Evolutionary conservation across 2,329 filamentous ascomycete species (phyloP).

Genomic region (Diaporthe amygdali): DNA sequence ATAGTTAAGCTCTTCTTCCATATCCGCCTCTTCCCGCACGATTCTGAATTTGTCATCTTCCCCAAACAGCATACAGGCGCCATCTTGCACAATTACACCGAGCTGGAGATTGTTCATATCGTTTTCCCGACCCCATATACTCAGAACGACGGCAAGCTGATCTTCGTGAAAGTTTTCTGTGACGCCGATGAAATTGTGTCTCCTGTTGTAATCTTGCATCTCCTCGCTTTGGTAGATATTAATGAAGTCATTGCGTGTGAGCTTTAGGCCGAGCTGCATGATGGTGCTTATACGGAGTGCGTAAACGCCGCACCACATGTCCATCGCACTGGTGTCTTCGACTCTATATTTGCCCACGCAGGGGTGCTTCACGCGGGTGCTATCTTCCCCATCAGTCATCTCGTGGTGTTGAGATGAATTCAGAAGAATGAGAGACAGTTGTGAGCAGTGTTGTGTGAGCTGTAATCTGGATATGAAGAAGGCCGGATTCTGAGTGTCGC

Average conservation of each 20-base stretch:
- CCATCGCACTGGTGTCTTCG: background rate
- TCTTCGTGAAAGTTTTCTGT: background rate
- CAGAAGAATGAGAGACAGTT: too few species aligned
- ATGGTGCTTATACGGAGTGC: background rate
- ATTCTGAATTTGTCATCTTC: background rate
- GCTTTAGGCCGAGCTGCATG: background rate
- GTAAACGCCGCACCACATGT: background rate
- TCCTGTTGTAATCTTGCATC: background rate
- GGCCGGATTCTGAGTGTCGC: too few species aligned
- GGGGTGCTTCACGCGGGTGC: too few species aligned
- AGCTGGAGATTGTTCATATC: background rate
- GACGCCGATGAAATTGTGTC: rapidly evolving
- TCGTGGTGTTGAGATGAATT: too few species aligned
- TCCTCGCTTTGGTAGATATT: background rate
- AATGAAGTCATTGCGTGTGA: background rate
- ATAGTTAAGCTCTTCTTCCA: background rate
- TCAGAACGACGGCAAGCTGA: background rate
- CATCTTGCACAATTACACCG: background rate
- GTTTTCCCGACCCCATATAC: background rate
- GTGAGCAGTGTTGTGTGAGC: too few species aligned
- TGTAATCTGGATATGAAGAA: too few species aligned
- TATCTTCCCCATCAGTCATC: too few species aligned
- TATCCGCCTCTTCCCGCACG: background rate
- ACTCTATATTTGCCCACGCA: background rate
- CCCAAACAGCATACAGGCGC: background rate